These are phyloP conservation scores for Didymellaceae sp. DNA, from an alignment of 2,329 filamentous ascomycete species.

Conservation along the genomic window DNA sequence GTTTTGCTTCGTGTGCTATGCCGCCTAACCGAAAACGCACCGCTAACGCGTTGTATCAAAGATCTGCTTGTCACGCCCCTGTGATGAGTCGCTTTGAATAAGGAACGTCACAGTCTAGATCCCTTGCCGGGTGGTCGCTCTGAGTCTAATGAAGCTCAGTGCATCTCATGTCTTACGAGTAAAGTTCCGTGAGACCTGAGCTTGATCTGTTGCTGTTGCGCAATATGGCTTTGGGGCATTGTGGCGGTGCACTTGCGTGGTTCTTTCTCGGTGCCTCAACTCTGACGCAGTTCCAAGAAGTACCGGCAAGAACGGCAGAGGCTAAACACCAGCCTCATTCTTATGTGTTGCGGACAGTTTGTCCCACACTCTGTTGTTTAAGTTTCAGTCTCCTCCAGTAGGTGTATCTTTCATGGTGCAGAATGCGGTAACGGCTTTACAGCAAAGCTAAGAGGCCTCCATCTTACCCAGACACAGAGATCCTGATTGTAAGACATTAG, in stretches of 20 bases:
- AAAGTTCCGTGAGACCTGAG: too few relatives aligned
- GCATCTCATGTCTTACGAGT: too few relatives aligned
- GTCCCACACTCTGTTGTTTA: too few relatives aligned
- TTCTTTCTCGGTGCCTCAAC: slow-evolving; percentile 10
- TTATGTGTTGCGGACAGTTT: not conserved
- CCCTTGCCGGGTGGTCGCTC: not conserved
- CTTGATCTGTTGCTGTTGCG: not conserved
- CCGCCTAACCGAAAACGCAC: slow-evolving; percentile 8
- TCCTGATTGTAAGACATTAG: too few relatives aligned
- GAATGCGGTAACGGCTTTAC: not conserved
- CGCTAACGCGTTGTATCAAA: not conserved
- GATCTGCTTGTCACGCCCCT: slow-evolving; percentile 4
- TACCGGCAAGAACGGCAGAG: slow-evolving; percentile 23
- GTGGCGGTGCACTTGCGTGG: slow-evolving; percentile 27
- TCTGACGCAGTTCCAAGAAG: slow-evolving; percentile 23
- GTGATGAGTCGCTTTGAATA: slow-evolving; percentile 1
- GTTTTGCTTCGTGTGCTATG: slow-evolving; percentile 10
- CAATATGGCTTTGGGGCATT: not conserved
- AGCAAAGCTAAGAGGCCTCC: not conserved
- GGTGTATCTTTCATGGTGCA: too few relatives aligned
- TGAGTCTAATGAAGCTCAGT: too few relatives aligned
- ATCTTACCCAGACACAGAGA: too few relatives aligned
- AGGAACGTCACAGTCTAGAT: slow-evolving; percentile 4
- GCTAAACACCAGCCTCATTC: slow-evolving; percentile 8
- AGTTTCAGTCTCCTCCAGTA: too few relatives aligned